Evolutionary conservation across 306 rosid genomes (phyloP).

Genomic region (Canavalia ensiformis): DNA sequence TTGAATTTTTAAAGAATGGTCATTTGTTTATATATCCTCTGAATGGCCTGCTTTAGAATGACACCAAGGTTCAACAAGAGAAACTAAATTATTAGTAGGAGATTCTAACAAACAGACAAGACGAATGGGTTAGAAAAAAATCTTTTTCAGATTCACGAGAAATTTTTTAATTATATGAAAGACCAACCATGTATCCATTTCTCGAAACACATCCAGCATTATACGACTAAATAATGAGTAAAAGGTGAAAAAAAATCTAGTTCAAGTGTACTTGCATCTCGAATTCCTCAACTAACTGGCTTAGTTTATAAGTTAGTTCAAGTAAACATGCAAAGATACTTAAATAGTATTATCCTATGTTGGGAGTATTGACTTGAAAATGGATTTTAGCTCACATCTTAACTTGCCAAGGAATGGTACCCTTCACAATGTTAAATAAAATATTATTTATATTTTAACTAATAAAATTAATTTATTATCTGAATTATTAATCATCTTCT

Average conservation of each 20-base stretch:
- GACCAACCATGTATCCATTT: slow-evolving; percentile 27
- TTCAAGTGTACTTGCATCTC: slow-evolving; percentile 76
- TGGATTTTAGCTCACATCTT: neutral
- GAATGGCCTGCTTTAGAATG: slow-evolving; percentile 48
- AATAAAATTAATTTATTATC: no score
- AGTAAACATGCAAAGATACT: slow-evolving; percentile 47
- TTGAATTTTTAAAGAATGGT: no score
- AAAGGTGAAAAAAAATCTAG: slow-evolving; percentile 41
- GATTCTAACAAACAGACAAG: slow-evolving; percentile 30
- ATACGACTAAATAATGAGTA: slow-evolving; percentile 21
- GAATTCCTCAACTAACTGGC: slow-evolving; percentile 54
- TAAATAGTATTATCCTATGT: slow-evolving; percentile 39
- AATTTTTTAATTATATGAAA: neutral
- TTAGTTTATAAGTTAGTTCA: slow-evolving; percentile 52
- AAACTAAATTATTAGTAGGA: slow-evolving; percentile 6
- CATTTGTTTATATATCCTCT: no score
- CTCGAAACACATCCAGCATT: slow-evolving; percentile 37
- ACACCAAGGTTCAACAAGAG: slow-evolving; percentile 41
- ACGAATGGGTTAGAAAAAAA: neutral
- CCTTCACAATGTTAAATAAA: neutral
- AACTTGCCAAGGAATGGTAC: slow-evolving; percentile 41
- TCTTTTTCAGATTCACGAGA: slow-evolving; percentile 32
- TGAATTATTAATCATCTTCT: neutral
- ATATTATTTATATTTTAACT: no score
- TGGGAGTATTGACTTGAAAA: slow-evolving; percentile 6